phyloP scores from a whole-genome alignment of 805 yeast species.

The Wickerhamomyces bovis region DNA sequence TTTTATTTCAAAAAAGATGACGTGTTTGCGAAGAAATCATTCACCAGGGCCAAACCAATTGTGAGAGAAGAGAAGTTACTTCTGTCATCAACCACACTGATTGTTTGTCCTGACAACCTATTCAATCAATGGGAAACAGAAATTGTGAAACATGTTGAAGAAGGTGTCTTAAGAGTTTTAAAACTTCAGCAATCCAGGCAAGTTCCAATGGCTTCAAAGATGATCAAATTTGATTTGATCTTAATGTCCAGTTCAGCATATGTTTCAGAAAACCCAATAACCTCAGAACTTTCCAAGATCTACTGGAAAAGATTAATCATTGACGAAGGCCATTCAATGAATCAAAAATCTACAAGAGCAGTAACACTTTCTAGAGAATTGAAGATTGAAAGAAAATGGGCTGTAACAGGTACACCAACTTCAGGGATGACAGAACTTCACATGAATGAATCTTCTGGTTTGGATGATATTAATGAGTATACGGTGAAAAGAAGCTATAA shows the following conservation, averaged over 20 bases:
- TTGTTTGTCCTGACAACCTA: constrained; percentile 61
- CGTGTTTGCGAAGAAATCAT: constrained; percentile 2
- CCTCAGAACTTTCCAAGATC: constrained; percentile 33
- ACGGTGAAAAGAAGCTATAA: constrained; percentile 44
- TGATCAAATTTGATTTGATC: constrained; percentile 46
- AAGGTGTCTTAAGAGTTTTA: constrained; percentile 31
- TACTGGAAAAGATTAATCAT: constrained; percentile 67
- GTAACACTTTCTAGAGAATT: constrained; percentile 43
- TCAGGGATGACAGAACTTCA: constrained; percentile 58
- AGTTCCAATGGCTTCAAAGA: constrained; percentile 28
- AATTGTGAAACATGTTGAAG: constrained; percentile 46
- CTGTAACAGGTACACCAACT: constrained; percentile 73
- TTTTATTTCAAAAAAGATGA: constrained; percentile 30
- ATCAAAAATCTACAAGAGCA: constrained; percentile 43
- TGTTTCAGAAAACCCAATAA: constrained; percentile 32
- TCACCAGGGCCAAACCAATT: constrained; percentile 12
- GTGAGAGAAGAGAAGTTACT: constrained; percentile 27
- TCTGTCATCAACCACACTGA: constrained; percentile 48
- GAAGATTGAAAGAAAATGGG: constrained; percentile 61
- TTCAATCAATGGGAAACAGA: constrained; percentile 62
- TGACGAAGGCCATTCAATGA: constrained; percentile 73
- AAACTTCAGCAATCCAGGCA: constrained; percentile 18
- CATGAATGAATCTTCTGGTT: constrained; percentile 25
- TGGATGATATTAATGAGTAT: constrained; percentile 27
- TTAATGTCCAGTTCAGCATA: constrained; percentile 44